These are phyloP conservation scores for Aquilaria sinensis DNA, from an alignment of 345 rosid genomes.

Conservation along the genomic window DNA sequence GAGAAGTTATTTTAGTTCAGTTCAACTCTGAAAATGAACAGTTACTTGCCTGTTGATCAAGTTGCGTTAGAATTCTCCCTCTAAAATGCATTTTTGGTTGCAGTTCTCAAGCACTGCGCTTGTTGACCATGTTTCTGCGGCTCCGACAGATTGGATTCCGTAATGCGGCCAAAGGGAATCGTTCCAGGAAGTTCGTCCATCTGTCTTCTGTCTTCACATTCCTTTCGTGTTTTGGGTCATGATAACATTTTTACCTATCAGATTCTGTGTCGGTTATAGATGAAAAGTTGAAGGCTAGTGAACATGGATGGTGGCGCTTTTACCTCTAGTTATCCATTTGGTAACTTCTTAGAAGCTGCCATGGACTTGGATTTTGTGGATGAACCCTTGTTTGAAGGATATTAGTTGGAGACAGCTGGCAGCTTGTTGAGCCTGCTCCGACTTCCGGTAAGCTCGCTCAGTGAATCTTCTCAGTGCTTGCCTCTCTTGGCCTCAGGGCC, in stretches of 20 bases:
- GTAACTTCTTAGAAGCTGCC: slow-evolving; percentile 39
- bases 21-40: no score
- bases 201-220: slow-evolving; percentile 52
- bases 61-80: slow-evolving; percentile 33
- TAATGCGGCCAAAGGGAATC: slow-evolving; percentile 34
- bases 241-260: slow-evolving; percentile 21
- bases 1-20: no score
- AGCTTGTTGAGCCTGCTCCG: slow-evolving; percentile 26
- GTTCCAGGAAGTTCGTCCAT: slow-evolving; percentile 65
- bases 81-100: slow-evolving; percentile 66
- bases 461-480: slow-evolving; percentile 21
- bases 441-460: slow-evolving; percentile 17
- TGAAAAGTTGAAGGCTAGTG: slow-evolving; percentile 25
- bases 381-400: slow-evolving; percentile 73
- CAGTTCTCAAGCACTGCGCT: slow-evolving; percentile 46
- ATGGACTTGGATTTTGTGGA: slow-evolving; percentile 92
- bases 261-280: slow-evolving; percentile 24
- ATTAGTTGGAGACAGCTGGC: slow-evolving; percentile 69
- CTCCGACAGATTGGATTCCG: slow-evolving; percentile 44
- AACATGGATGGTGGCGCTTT: slow-evolving; percentile 50
- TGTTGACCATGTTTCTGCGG: slow-evolving; percentile 68
- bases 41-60: slow-evolving; percentile 12
- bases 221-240: slow-evolving; percentile 48
- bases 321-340: slow-evolving; percentile 36
- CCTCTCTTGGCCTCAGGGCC: slow-evolving; percentile 14